phyloP scores from a whole-genome alignment of 495 filamentous ascomycete species.

The Antarctomyces pellizariae region DNA sequence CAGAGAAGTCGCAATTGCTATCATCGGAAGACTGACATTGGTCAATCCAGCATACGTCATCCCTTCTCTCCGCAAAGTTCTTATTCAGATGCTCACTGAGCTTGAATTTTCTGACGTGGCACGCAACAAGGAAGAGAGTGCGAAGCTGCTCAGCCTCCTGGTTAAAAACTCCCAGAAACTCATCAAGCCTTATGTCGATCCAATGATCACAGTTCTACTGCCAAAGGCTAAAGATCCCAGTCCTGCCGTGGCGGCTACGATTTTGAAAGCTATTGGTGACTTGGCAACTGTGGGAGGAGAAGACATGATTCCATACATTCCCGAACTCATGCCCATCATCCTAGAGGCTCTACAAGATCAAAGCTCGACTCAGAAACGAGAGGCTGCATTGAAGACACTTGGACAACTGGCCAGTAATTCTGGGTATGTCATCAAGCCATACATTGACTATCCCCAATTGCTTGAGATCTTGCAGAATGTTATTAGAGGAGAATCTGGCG shows the following conservation, averaged over 20 bases:
- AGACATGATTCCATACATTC: slow-evolving; percentile 72
- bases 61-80: slow-evolving; percentile 72
- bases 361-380: slow-evolving; percentile 65
- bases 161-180: slow-evolving; percentile 75
- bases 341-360: slow-evolving; percentile 82
- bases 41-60: slow-evolving; percentile 96
- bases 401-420: slow-evolving; percentile 84
- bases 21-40: slow-evolving; percentile 77
- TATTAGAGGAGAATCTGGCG: slow-evolving; percentile 73
- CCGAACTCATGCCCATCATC: slow-evolving; percentile 81
- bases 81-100: slow-evolving; percentile 89
- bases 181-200: slow-evolving; percentile 86
- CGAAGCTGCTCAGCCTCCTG: slow-evolving; percentile 75
- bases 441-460: slow-evolving; percentile 79
- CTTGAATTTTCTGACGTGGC: slow-evolving; percentile 87
- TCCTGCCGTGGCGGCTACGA: slow-evolving; percentile 69
- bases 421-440: slow-evolving; percentile 94
- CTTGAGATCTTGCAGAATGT: slow-evolving; percentile 82
- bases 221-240: slow-evolving; percentile 71
- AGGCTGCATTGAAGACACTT: slow-evolving; percentile 73
- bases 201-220: slow-evolving; percentile 72
- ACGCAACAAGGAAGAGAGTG: slow-evolving; percentile 85
- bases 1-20: slow-evolving; percentile 81
- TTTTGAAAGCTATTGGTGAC: slow-evolving; percentile 82
- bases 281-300: slow-evolving; percentile 80